Conservation (phyloP, 1,284 basidiomycete genomes). For the Gymnopus androsaceus region DNA sequence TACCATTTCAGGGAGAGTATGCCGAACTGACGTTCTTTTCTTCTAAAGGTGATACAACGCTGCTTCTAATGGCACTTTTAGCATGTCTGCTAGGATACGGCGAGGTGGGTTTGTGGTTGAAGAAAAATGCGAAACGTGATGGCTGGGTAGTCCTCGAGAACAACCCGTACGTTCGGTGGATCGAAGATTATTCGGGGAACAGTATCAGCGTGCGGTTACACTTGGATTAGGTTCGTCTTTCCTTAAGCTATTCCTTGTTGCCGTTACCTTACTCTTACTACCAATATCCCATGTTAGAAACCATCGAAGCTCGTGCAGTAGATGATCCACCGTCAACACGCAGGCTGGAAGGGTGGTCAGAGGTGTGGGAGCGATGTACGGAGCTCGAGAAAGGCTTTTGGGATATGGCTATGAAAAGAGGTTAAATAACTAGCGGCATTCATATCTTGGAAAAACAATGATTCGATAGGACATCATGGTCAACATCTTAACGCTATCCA, state of each 20-base stretch:
- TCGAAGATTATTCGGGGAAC: constrained; percentile 79
- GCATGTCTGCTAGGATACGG: constrained; percentile 93
- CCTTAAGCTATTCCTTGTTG: background rate
- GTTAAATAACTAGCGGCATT: no score
- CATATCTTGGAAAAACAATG: no score
- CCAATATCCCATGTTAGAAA: constrained; percentile 40
- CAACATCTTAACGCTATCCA: no score
- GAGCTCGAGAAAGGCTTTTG: constrained; percentile 86
- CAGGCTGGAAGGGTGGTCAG: constrained; percentile 67
- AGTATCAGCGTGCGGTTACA: constrained; percentile 73
- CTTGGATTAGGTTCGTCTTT: constrained; percentile 61
- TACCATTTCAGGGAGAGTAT: no score
- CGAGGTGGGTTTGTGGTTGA: constrained; percentile 87
- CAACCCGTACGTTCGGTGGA: constrained; percentile 82
- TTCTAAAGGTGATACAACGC: constrained; percentile 69
- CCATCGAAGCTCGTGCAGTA: constrained; percentile 56
- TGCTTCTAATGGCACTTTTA: constrained; percentile 78
- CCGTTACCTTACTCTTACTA: background rate
- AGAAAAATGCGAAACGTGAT: constrained; percentile 49
- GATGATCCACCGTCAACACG: constrained; percentile 65
- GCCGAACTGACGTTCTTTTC: background rate
- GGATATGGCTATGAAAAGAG: constrained; percentile 83
- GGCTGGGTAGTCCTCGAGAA: constrained; percentile 60
- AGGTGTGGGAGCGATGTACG: constrained; percentile 80
- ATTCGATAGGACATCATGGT: no score